Base-by-base conservation (phyloP, 2,329 filamentous ascomycete species). In the Epichloe coenophiala region DNA sequence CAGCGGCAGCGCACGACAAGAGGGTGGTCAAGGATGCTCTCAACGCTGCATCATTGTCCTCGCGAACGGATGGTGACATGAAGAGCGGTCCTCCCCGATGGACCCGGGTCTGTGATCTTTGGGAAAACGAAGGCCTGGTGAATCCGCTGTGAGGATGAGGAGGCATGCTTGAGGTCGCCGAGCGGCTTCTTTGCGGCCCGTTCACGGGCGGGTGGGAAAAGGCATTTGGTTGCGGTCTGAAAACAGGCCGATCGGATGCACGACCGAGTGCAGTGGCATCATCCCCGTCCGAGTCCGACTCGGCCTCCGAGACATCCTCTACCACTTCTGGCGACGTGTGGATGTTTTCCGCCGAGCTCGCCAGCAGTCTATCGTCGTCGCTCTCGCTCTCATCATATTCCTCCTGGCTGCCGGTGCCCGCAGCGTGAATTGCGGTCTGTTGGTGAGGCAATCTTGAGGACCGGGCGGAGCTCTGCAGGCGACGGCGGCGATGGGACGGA, bases 361-460 rank as follows among this genome's bases (percentile, higher is more conserved):
- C 74, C 61, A 83, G 65, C 11, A 78, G 58, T 13, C 76, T 78
- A 59, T 95, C 90, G 41, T 89, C 88, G 55, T 89, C 88, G 66
- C 79, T 95, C 65, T 94, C 89, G 55, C 86, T 94, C 71, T 95
- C 89, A 36, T 95, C 88, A 60, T 94, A 95, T 69, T 95, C 90
- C 59, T 95, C 90, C 64, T 95, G 88, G 61, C 90, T 95, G 67
- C 88, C 94, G 35, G 74, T 71, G 45, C 69, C 71, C 50, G 70
- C 68, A 49, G 67, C 61, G 21, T 69, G 70, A 38, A 69, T 61
- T 33, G 68, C 64, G 23, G 69, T 68, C 43, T 69, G 68, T 51
- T 71, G 67, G 49, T 67, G 69, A 21, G 61, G 61, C 17, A 68
- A 31, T 31, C 27, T 31, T 31, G 27, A 55, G 3, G 64, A 64